Evolutionary conservation across 83 land plant genomes (phyloP).

Genomic region (Picea abies): DNA sequence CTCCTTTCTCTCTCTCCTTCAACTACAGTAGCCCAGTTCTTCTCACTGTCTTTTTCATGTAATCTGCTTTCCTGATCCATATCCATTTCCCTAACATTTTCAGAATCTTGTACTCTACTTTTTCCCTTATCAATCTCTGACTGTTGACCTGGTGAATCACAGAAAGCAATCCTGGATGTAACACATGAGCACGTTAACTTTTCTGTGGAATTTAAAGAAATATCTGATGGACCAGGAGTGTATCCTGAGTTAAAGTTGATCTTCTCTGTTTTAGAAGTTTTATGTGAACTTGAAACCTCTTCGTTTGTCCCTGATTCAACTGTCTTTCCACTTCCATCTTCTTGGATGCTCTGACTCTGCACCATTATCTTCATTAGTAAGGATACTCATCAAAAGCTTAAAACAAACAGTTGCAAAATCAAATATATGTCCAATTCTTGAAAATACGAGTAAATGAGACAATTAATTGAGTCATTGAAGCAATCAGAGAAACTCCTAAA

Average conservation of each 20-base stretch:
- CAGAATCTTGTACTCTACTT: neutral
- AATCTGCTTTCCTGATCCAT: slow-evolving; percentile 4
- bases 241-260: neutral
- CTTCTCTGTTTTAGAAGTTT: neutral
- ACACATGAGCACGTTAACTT: neutral
- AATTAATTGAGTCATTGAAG: neutral
- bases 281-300: neutral
- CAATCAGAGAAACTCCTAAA: neutral
- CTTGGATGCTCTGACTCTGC: neutral
- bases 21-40: neutral
- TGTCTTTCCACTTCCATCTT: neutral
- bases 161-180: neutral
- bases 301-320: neutral
- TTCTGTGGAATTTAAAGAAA: neutral
- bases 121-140: neutral
- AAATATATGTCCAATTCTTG: neutral
- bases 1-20: neutral
- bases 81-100: neutral
- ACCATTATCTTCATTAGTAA: neutral
- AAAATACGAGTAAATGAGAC: neutral
- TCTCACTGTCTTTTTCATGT: neutral
- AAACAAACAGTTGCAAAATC: neutral
- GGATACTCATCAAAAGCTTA: neutral
- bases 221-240: slow-evolving; percentile 4
- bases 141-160: neutral